Conservation (phyloP, 768 basidiomycete species). For the Russula brevipes region DNA sequence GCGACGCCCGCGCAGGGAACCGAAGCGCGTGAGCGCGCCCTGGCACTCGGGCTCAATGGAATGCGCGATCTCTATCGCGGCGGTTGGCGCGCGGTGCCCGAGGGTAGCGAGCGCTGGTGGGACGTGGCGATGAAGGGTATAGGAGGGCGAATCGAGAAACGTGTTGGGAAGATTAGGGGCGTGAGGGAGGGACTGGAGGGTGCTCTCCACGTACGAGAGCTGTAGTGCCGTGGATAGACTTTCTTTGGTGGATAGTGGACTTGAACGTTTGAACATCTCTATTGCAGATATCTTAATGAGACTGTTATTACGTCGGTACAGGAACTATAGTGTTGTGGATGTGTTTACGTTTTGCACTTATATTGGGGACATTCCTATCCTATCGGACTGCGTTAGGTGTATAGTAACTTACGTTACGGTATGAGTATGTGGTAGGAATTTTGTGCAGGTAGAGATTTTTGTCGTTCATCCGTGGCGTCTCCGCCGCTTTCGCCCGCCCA, state of each 20-base stretch:
- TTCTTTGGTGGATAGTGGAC: too few relatives aligned
- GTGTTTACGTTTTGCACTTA: too few relatives aligned
- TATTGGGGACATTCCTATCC: neutral
- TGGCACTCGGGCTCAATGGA: constrained; percentile 35
- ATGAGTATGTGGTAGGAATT: neutral
- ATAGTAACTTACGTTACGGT: neutral
- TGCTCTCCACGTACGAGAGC: constrained; percentile 11
- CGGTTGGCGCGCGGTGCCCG: constrained; percentile 58
- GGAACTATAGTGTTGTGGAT: too few relatives aligned
- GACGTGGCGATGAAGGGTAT: constrained; percentile 48
- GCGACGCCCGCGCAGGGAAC: constrained; percentile 26
- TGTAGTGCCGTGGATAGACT: neutral
- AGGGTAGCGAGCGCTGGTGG: constrained; percentile 59
- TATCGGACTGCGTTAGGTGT: neutral
- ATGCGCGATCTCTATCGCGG: constrained; percentile 48
- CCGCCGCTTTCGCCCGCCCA: neutral
- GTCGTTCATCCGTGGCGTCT: neutral
- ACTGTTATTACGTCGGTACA: neutral
- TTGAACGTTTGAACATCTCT: too few relatives aligned
- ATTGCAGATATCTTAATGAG: too few relatives aligned
- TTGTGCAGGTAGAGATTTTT: neutral
- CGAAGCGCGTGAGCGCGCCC: constrained; percentile 24
- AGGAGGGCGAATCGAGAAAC: constrained; percentile 30
- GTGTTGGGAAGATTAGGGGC: constrained; percentile 28
- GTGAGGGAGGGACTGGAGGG: constrained; percentile 34